Percentiles rank a stretch among this genome's conserved stretches.
Conservation (phyloP, 345 rosid genomes). For the Rhodamnia argentea region DNA sequence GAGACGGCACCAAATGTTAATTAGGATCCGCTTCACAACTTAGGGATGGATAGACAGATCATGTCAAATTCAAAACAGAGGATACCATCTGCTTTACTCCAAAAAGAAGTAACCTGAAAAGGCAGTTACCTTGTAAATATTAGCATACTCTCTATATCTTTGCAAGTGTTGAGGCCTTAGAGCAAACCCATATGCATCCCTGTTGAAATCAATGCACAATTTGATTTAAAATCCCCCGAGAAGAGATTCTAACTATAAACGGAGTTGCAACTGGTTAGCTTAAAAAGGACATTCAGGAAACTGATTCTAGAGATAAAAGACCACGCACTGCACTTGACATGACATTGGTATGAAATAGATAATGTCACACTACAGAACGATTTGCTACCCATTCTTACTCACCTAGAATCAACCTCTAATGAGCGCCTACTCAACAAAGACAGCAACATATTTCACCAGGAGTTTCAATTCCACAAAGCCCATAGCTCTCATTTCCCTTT, state of each 20-base stretch:
- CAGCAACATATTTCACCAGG: slow-evolving; percentile 75
- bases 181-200: slow-evolving; percentile 93
- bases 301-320: background rate
- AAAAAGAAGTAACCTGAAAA: background rate
- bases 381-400: background rate
- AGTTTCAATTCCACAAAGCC: slow-evolving; percentile 34
- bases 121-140: slow-evolving; percentile 52
- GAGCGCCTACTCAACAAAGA: slow-evolving; percentile 94
- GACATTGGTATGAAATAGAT: background rate
- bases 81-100: background rate
- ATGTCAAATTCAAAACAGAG: background rate
- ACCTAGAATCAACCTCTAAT: slow-evolving; percentile 95
- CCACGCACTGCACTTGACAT: background rate
- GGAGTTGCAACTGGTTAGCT: background rate
- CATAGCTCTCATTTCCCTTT: slow-evolving; percentile 49
- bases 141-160: slow-evolving; percentile 57
- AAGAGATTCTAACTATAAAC: background rate
- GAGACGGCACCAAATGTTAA: background rate
- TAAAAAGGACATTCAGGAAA: background rate
- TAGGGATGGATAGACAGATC: background rate
- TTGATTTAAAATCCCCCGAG: background rate
- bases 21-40: background rate
- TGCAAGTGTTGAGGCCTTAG: slow-evolving; percentile 93
- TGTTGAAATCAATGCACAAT: slow-evolving; percentile 4
- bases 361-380: background rate